phyloP scores from a whole-genome alignment of 208 protist genomes.

The Blastocrithidia nonstop region DNA sequence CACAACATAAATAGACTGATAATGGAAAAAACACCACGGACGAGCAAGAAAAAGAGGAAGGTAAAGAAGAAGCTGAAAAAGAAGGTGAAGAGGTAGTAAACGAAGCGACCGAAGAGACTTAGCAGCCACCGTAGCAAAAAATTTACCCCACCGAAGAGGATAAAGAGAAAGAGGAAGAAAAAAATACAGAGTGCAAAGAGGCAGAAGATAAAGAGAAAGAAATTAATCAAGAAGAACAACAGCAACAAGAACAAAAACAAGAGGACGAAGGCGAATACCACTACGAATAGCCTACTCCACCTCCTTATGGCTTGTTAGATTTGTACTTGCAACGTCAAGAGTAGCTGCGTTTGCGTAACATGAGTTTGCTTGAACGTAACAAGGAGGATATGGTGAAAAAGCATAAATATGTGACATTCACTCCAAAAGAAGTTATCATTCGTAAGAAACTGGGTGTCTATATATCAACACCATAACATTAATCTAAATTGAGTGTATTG shows the following conservation, averaged over 20 bases:
- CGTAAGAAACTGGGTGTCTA: conserved; percentile 6
- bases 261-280: not conserved
- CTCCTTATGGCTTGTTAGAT: conserved; percentile 38
- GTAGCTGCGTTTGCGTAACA: conserved; percentile 13
- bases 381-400: conserved; percentile 9
- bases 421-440: conserved; percentile 5
- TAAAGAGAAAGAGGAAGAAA: not conserved
- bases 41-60: no score
- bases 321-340: conserved; percentile 36
- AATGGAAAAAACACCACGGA: no score
- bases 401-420: conserved; percentile 15
- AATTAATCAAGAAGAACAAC: not conserved
- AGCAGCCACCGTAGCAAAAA: no score
- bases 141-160: no score
- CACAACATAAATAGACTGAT: no score
- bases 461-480: no score
- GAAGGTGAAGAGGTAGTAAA: no score
- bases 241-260: not conserved
- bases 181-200: not conserved
- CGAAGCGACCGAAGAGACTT: no score
- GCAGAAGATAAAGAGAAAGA: not conserved
- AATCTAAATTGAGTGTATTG: no score
- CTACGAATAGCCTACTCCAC: conserved; percentile 9
- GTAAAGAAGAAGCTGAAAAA: no score
- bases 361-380: conserved; percentile 27